Evolutionary conservation across 2,329 filamentous ascomycete genomes (phyloP).

Genomic region (Bipolaris sorokiniana): DNA sequence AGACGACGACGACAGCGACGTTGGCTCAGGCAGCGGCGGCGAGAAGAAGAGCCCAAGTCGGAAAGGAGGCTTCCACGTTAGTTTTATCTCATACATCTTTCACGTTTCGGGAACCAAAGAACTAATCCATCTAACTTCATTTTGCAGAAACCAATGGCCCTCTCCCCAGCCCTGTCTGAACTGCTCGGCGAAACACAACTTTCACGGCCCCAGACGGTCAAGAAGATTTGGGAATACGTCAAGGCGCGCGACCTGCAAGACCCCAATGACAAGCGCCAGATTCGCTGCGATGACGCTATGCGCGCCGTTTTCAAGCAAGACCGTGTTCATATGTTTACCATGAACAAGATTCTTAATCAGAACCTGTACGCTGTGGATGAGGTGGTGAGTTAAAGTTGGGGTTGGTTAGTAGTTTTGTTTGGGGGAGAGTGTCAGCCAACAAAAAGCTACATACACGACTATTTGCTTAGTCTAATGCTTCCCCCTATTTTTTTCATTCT

Average conservation of each 20-base stretch:
- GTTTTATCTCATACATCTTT: slow-evolving; percentile 31
- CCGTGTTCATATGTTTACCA: slow-evolving; percentile 97
- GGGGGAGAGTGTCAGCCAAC: too few species aligned
- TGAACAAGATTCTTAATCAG: slow-evolving; percentile 94
- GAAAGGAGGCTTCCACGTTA: slow-evolving; percentile 87
- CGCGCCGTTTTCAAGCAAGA: slow-evolving; percentile 89
- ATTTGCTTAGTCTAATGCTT: background rate
- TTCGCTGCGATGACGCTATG: slow-evolving; percentile 90
- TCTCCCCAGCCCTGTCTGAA: slow-evolving; percentile 72
- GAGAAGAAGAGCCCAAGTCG: slow-evolving; percentile 72
- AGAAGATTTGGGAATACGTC: slow-evolving; percentile 95
- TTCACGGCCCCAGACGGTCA: slow-evolving; percentile 92
- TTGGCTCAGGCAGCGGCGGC: slow-evolving; percentile 65
- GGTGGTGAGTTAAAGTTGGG: slow-evolving; percentile 11
- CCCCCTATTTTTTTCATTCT: background rate
- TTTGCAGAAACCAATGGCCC: slow-evolving; percentile 71
- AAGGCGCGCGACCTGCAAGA: slow-evolving; percentile 88
- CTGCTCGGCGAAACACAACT: slow-evolving; percentile 78
- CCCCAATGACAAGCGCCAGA: slow-evolving; percentile 88
- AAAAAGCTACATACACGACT: background rate
- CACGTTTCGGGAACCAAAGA: slow-evolving; percentile 21
- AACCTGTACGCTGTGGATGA: slow-evolving; percentile 89
- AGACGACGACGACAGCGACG: slow-evolving; percentile 79
- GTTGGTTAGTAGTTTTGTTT: too few species aligned
- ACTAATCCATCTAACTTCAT: slow-evolving; percentile 43